Conservation (phyloP, 2,329 filamentous ascomycete genomes). For the Talaromyces sp. region DNA sequence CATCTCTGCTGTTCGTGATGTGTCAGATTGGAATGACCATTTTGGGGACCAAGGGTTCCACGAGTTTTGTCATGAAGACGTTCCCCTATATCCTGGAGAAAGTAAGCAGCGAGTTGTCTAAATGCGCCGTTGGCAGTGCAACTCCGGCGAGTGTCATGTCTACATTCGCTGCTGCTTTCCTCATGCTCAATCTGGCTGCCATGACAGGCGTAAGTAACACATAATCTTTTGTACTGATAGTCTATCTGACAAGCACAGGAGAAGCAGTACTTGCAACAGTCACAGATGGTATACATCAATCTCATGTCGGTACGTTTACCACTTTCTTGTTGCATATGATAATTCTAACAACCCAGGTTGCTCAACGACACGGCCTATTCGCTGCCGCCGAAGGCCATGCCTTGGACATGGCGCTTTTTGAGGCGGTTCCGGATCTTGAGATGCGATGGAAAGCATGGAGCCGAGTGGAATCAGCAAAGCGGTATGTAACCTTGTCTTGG, state of each 20-base stretch:
- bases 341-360: slow-evolving; percentile 22
- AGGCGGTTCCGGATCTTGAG: slow-evolving; percentile 40
- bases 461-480: slow-evolving; percentile 48
- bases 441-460: slow-evolving; percentile 50
- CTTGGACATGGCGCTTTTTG: slow-evolving; percentile 38
- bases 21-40: slow-evolving; percentile 50
- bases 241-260: slow-evolving; percentile 22
- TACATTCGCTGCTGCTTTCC: slow-evolving; percentile 43
- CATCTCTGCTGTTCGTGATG: slow-evolving; percentile 47
- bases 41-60: slow-evolving; percentile 48
- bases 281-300: slow-evolving; percentile 48
- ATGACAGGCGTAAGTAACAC: slow-evolving; percentile 37
- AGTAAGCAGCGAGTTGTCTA: slow-evolving; percentile 39
- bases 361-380: slow-evolving; percentile 49
- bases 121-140: slow-evolving; percentile 35
- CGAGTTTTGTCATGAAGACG: slow-evolving; percentile 45
- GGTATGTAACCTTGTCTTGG: slow-evolving; percentile 19
- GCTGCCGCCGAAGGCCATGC: slow-evolving; percentile 42
- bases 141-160: slow-evolving; percentile 40
- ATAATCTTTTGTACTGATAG: neutral
- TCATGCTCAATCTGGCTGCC: slow-evolving; percentile 47
- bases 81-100: slow-evolving; percentile 38
- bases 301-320: slow-evolving; percentile 36
- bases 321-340: neutral
- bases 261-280: slow-evolving; percentile 41